These are phyloP conservation scores for Cercospora nicotianae DNA, from an alignment of 2,329 filamentous ascomycete species.

Conservation along the genomic window DNA sequence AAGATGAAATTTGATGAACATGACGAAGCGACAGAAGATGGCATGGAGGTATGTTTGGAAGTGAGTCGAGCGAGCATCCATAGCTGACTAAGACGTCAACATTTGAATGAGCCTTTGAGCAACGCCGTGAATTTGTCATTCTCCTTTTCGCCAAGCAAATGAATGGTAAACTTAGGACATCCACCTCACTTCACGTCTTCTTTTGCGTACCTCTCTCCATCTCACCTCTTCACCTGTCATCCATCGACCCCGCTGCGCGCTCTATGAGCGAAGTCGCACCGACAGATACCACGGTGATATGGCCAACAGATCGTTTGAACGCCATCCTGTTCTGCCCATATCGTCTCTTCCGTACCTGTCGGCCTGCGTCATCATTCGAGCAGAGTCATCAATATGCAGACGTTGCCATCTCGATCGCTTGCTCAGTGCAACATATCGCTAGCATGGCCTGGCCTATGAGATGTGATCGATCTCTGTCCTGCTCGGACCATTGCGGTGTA, in stretches of 20 bases:
- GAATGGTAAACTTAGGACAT: not conserved
- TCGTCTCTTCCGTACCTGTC: not conserved
- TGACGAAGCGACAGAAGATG: not conserved
- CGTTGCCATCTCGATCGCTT: not conserved
- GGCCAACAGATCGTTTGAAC: not conserved
- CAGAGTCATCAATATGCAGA: not conserved
- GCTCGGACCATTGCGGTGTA: conserved; percentile 3
- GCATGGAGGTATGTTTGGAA: not conserved
- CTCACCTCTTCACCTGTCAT: not conserved
- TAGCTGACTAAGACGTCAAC: not conserved
- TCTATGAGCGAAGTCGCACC: not conserved
- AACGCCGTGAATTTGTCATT: not conserved
- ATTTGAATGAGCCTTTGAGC: not conserved
- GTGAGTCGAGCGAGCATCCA: not conserved
- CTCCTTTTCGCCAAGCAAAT: not conserved
- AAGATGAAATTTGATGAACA: not conserved
- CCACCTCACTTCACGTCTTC: not conserved
- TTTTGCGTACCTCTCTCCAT: not conserved
- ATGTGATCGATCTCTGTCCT: not conserved
- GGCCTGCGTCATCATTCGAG: not conserved
- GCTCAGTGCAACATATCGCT: not conserved
- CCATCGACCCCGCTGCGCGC: not conserved
- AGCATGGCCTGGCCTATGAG: not conserved
- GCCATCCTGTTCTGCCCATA: not conserved
- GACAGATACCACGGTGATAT: not conserved